Conservation (phyloP, 2,329 filamentous ascomycete genomes). For the Penicillium olsonii region DNA sequence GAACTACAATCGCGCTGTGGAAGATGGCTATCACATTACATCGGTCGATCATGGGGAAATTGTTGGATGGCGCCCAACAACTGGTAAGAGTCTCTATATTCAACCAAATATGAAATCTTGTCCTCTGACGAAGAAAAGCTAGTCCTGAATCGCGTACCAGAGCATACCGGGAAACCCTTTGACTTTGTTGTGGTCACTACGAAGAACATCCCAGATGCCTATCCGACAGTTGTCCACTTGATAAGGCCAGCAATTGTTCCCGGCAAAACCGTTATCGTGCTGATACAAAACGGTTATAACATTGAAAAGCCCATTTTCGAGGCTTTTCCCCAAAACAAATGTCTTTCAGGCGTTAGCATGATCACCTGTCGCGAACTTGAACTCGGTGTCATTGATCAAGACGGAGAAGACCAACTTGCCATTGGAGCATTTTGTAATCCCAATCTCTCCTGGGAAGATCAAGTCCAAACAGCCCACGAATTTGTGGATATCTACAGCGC, state of each 20-base stretch:
- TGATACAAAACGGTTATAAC: slow-evolving; percentile 64
- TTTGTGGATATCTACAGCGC: slow-evolving; percentile 47
- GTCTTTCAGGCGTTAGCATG: slow-evolving; percentile 56
- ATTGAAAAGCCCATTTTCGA: slow-evolving; percentile 58
- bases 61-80: slow-evolving; percentile 17
- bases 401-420: slow-evolving; percentile 52
- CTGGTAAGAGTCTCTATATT: no score
- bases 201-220: no score
- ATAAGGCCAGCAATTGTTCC: slow-evolving; percentile 55
- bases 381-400: slow-evolving; percentile 54
- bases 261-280: slow-evolving; percentile 54
- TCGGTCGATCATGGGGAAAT: slow-evolving; percentile 9
- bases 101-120: no score
- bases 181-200: no score
- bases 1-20: slow-evolving; percentile 45
- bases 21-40: slow-evolving; percentile 3
- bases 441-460: neutral
- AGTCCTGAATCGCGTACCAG: no score
- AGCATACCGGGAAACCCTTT: no score
- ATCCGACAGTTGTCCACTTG: slow-evolving; percentile 35
- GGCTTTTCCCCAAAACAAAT: slow-evolving; percentile 52
- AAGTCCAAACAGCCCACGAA: neutral
- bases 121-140: no score
- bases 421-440: slow-evolving; percentile 52
- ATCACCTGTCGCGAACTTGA: slow-evolving; percentile 53